Base-by-base conservation (phyloP, 2,329 filamentous ascomycete species). In the Trichophyton schoenleinii region DNA sequence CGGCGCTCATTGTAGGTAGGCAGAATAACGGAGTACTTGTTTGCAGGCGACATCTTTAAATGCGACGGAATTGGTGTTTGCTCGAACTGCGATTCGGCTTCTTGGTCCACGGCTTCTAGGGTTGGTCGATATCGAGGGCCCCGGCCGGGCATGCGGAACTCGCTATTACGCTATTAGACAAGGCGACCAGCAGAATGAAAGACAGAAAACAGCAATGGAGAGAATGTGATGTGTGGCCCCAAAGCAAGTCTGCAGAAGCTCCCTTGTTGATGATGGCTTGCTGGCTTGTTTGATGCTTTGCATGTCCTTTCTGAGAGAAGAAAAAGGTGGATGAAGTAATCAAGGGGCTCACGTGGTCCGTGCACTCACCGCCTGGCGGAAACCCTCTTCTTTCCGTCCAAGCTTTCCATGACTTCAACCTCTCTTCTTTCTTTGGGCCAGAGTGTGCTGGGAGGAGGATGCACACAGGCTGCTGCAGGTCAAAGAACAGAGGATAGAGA, bases 1-100 rank as follows among this genome's bases (percentile, higher is more conserved):
- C 86, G 86, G 73, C 94, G 89, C 83, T 99, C 94, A 76, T 99
- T 97, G 84, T 96, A 99, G 64, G 94, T 99, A 62, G 94, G 94
- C 66, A 99, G 85, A 72, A 99, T 92, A 73, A 99, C 87, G 67
- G 92, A 96, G 83, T 96, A 99, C 78, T 92, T 95, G 81, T 80
- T 57, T 44, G 58, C 22, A 18, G 62, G 60, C 7, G 64, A 49
- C 64, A 65, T 66, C 20, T 48, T 64, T 58, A 41, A 48, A 46
- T 9, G 20, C 25, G 41, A 57, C 13, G 38, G 36, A 41, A 38
- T 59, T 59, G 60, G 52, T 42, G 60, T 28, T 42, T 61, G 36
- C 52, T 57, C 53, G 53, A 66, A 61, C 60, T 64, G 60, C 42
- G 61, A 58, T 48, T 62, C 64, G 13, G 63, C 63, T 44, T 66